Evolutionary conservation across 2,329 filamentous ascomycete species (phyloP), one percentile per base, ranked within the genome.

Genomic region (Ophiostoma piceae): DNA sequence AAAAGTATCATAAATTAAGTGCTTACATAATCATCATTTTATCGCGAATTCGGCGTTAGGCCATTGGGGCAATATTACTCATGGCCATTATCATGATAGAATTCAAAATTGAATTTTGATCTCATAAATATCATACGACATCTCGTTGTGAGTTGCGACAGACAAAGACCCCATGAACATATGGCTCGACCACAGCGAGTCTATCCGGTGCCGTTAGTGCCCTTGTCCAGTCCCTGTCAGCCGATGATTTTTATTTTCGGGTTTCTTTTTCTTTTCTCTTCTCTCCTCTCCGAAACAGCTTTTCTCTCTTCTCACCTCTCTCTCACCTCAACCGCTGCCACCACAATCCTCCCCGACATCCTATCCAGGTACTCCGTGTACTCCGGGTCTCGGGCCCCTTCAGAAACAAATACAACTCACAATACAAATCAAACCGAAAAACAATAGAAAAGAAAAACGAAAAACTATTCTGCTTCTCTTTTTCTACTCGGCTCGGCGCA

Each of bases 141-240:
- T 26, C 51, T 57, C 51, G 11, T 26, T 14, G 16, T 26, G 51
- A 29, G 26, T 26, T 26, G 16, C 51, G 51, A 57, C 51, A 57
- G 12, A 26, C 51, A 22, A 47, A 6, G 7, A 57, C 12, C 51
- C 12, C 51, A 57, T 26, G 51, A 29, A 57, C 51, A 26, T 22
- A 57, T 57, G 51, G 51, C 51, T 57, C 51, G 51, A 57, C 51
- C 51, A 57, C 51, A 12, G 51, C 51, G n/a, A 4, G n/a, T 57
- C n/a, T 26, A 22, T 29, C 22, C 22, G 8, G 9, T 9, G 22
- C 51, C 16, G 9, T 29, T 11, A 26, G 22, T 57, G 8, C 16
- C 51, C 51, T 57, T 26, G 8, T 29, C 51, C 5, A 12, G n/a
- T 12, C n/a, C n/a, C 51, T 26, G 12, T 26, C 9, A 26, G n/a